Conservation (phyloP, 2,329 filamentous ascomycete species). For the Chaetomium sp. region DNA sequence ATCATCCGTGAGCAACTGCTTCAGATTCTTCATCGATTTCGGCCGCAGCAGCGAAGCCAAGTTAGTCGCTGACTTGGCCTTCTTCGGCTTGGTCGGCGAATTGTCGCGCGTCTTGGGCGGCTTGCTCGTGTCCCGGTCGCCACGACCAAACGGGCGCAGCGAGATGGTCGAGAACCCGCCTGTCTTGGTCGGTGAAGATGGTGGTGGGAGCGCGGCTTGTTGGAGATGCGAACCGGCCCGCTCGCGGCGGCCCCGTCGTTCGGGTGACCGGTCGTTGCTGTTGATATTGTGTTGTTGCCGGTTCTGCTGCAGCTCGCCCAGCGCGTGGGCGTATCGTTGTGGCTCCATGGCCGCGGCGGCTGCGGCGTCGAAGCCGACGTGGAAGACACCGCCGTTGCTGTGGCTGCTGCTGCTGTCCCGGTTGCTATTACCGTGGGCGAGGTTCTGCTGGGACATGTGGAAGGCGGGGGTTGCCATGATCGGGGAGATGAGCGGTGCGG, state of each 20-base stretch:
- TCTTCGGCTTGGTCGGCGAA: conserved; percentile 60
- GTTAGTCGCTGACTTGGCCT: conserved; percentile 77
- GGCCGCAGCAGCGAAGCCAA: conserved; percentile 67
- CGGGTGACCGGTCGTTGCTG: conserved; percentile 23
- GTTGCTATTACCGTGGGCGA: conserved; percentile 15
- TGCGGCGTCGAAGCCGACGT: conserved; percentile 16
- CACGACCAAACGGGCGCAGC: conserved; percentile 34
- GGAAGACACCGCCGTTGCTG: conserved; percentile 18
- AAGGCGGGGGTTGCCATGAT: conserved; percentile 23
- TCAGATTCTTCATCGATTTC: conserved; percentile 64
- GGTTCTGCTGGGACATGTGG: conserved; percentile 20
- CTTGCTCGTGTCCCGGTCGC: conserved; percentile 34
- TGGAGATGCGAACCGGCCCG: neutral
- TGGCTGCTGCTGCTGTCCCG: too few species aligned
- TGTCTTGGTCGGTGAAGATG: conserved; percentile 37
- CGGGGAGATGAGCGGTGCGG: conserved; percentile 24
- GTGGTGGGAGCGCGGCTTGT: neutral
- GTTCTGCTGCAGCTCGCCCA: conserved; percentile 54
- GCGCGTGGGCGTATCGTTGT: conserved; percentile 33
- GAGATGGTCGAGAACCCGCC: conserved; percentile 36
- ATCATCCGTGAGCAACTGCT: conserved; percentile 35
- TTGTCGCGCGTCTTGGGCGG: conserved; percentile 33
- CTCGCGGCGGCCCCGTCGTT: conserved; percentile 6
- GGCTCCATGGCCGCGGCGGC: conserved; percentile 15
- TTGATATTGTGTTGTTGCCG: conserved; percentile 28